Base-by-base conservation (phyloP, 2,329 filamentous ascomycete species). In the Fusarium globosum region DNA sequence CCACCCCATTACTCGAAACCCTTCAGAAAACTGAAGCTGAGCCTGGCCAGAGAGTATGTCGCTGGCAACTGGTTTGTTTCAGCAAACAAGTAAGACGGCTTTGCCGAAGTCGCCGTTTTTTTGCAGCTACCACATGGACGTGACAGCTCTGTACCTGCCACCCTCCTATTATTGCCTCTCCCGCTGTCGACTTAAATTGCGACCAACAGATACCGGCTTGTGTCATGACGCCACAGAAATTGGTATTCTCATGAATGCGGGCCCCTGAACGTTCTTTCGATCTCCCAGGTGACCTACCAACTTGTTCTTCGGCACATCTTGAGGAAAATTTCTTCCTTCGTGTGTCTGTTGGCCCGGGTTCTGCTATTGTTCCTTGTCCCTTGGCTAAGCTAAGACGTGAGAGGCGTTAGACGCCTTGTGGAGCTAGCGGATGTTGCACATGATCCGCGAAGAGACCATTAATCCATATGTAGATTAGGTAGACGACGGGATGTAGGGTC, bases 361-460 rank as follows among this genome's bases (percentile, higher is more conserved):
- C 48, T 51, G 41, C 38, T 66, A 73, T 60, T 58, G 49, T 72
- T 68, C 71, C 67, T 66, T 61, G 67, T 70, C 57, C 52, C 63
- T 71, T 76, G 55, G 64, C 71, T 43, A 65, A 49, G 57, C 75
- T 69, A 76, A 73, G 69, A 63, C 66, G 69, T 61, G 61, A 76
- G 71, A 77, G 74, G 76, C 76, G 78, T 79, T 77, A 79, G 72
- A 79, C 76, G 78, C 76, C 78, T 65, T 68, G 77, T 79, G 78
- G 77, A 77, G 71, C 72, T 70, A 73, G 66, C 74, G 72, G 76
- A 79, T 79, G 78, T 78, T 79, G 75, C 78, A 78, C 78, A 79
- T 79, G 77, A 79, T 79, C 68, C 69, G 75, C 68, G 72, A 78
- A 52, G 56, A 66, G 68, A 58, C 69, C 42, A 63, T 79, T 79